phyloP scores from a whole-genome alignment of 208 protist genomes.

The Acanthamoeba royreba region DNA sequence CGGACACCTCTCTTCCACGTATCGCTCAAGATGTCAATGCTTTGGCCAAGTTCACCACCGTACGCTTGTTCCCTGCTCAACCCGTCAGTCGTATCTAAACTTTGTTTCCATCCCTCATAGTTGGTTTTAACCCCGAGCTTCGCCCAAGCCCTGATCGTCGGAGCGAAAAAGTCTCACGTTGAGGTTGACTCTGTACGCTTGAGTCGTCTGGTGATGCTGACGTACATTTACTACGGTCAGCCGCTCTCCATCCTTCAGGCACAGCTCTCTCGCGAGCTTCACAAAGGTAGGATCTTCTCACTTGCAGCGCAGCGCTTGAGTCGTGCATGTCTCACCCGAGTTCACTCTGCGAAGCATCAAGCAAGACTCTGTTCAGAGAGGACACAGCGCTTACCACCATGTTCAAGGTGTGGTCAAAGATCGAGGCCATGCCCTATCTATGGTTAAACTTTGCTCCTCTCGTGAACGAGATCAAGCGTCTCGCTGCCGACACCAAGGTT shows the following conservation, averaged over 20 bases:
- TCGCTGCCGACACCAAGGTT: constrained; percentile 2
- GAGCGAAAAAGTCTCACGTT: neutral
- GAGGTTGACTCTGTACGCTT: neutral
- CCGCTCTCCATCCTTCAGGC: neutral
- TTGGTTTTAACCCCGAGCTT: neutral
- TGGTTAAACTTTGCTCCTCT: neutral
- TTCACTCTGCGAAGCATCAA: no score
- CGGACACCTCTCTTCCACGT: neutral
- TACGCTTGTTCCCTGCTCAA: neutral
- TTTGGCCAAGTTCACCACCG: neutral
- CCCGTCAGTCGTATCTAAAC: neutral
- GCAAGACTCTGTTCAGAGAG: constrained; percentile 30
- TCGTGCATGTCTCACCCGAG: no score
- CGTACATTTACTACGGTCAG: neutral
- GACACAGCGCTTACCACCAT: constrained; percentile 28
- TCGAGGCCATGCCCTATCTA: constrained; percentile 33
- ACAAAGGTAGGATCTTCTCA: neutral
- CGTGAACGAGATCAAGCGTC: neutral
- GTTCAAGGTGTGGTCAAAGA: constrained; percentile 30
- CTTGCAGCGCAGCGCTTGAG: no score
- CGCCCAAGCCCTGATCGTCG: neutral
- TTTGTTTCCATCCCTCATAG: no score
- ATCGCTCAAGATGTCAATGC: neutral
- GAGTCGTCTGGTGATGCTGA: neutral
- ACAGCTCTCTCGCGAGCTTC: neutral